phyloP scores from a whole-genome alignment of 306 rosid species.

The Lathyrus aphaca region DNA sequence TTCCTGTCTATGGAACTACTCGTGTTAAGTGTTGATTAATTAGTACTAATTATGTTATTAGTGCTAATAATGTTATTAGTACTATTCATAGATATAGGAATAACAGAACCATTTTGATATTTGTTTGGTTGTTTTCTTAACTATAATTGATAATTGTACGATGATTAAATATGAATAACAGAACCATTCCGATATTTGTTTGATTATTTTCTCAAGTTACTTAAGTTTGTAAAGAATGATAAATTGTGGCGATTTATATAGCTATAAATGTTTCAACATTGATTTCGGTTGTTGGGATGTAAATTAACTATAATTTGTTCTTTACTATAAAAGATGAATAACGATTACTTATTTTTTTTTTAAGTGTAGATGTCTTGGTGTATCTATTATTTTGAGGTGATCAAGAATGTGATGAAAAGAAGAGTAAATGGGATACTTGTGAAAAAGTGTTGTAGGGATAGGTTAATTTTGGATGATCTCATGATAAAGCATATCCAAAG shows the following conservation, averaged over 20 bases:
- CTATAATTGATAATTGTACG: too few relatives aligned
- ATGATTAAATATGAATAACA: background rate
- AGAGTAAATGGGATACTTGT: conserved; percentile 30
- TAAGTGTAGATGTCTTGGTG: background rate
- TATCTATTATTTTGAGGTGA: conserved; percentile 9
- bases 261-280: too few relatives aligned
- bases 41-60: conserved; percentile 53
- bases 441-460: conserved; percentile 49
- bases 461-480: conserved; percentile 54
- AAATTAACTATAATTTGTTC: too few relatives aligned
- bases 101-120: conserved; percentile 24
- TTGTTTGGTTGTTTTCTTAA: background rate
- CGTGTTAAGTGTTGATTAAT: conserved; percentile 32
- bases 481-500: conserved; percentile 53
- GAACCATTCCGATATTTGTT: background rate
- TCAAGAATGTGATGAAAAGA: background rate
- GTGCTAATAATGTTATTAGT: conserved; percentile 55
- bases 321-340: too few relatives aligned
- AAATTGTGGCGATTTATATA: too few relatives aligned
- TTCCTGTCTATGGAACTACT: conserved; percentile 92
- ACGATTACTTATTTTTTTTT: too few relatives aligned
- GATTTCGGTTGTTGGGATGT: too few relatives aligned
- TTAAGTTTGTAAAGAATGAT: background rate
- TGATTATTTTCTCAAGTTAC: background rate
- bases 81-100: conserved; percentile 35